Evolutionary conservation across 495 filamentous ascomycete genomes (phyloP).

Genomic region (Lasiosphaeria ovina): DNA sequence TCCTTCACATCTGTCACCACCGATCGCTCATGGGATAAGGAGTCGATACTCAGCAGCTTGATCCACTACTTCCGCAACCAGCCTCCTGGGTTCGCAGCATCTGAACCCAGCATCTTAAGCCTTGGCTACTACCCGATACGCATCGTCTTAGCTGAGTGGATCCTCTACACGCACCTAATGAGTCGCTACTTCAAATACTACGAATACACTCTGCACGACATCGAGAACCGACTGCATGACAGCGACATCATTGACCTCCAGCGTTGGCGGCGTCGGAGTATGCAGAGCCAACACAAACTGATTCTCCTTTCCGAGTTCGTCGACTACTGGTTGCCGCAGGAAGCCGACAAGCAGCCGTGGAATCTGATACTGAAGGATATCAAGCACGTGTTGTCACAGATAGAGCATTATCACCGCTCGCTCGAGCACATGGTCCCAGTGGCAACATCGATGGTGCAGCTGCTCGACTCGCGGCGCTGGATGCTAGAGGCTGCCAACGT

Average conservation of each 20-base stretch:
- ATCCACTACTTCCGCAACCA: constrained; percentile 13
- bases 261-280: constrained; percentile 13
- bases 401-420: constrained; percentile 12
- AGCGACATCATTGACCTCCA: constrained; percentile 14
- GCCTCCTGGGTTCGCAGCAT: constrained; percentile 8
- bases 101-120: constrained; percentile 12
- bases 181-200: constrained; percentile 16
- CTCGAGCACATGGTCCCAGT: constrained; percentile 14
- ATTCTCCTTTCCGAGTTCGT: constrained; percentile 13
- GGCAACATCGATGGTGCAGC: constrained; percentile 13
- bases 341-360: constrained; percentile 17
- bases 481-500: constrained; percentile 32
- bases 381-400: constrained; percentile 9
- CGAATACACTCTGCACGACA: constrained; percentile 14
- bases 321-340: constrained; percentile 13
- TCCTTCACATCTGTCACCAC: constrained; percentile 8
- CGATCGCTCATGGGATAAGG: constrained; percentile 5
- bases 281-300: constrained; percentile 15
- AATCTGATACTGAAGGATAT: constrained; percentile 14
- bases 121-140: constrained; percentile 16
- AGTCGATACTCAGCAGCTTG: constrained; percentile 13
- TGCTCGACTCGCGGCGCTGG: constrained; percentile 13
- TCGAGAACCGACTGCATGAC: constrained; percentile 12
- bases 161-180: constrained; percentile 12
- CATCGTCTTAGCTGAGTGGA: constrained; percentile 16